Percentiles rank a stretch among this genome's conserved stretches.
Evolutionary conservation across 2,329 filamentous ascomycete species (phyloP).

Genomic region (Monosporascus sp.): DNA sequence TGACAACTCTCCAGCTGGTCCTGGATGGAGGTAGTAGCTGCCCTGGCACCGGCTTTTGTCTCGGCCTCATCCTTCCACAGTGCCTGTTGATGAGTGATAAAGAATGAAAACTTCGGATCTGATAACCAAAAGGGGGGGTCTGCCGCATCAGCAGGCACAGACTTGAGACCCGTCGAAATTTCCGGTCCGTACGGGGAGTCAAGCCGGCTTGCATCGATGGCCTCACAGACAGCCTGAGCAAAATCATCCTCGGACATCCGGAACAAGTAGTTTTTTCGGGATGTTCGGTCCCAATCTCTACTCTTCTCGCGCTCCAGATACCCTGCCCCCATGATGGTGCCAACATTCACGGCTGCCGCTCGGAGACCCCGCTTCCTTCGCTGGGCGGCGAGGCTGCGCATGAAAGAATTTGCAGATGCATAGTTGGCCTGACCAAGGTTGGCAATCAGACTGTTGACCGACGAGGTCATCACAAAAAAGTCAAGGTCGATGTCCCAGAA

Average conservation of each 20-base stretch:
- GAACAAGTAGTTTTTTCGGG: conserved; percentile 15
- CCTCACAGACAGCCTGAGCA: conserved; percentile 25
- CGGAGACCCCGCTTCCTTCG: conserved; percentile 10
- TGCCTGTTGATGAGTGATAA: no score
- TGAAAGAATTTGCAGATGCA: conserved; percentile 31
- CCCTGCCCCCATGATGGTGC: conserved; percentile 11
- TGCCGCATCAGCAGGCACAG: no score
- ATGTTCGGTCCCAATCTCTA: conserved; percentile 10
- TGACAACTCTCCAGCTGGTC: no score
- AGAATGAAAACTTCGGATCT: no score
- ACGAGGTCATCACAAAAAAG: no score
- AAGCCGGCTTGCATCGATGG: conserved; percentile 14
- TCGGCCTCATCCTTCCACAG: no score
- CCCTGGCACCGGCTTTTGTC: no score
- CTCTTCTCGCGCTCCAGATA: conserved; percentile 8
- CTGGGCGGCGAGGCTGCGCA: conserved; percentile 9
- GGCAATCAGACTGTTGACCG: no score
- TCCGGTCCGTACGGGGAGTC: conserved; percentile 12
- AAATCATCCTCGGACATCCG: conserved; percentile 26
- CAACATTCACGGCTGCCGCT: conserved; percentile 6
- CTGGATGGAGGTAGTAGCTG: no score
- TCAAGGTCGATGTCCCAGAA: no score
- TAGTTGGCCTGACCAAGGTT: conserved; percentile 40
- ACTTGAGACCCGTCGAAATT: no score
- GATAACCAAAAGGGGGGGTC: no score